A percentile compares a stretch with the other conserved stretches of the same genome.
These are phyloP conservation scores for Dictyostelium purpureum DNA, from an alignment of 78 protist genomes.

Conservation along the genomic window DNA sequence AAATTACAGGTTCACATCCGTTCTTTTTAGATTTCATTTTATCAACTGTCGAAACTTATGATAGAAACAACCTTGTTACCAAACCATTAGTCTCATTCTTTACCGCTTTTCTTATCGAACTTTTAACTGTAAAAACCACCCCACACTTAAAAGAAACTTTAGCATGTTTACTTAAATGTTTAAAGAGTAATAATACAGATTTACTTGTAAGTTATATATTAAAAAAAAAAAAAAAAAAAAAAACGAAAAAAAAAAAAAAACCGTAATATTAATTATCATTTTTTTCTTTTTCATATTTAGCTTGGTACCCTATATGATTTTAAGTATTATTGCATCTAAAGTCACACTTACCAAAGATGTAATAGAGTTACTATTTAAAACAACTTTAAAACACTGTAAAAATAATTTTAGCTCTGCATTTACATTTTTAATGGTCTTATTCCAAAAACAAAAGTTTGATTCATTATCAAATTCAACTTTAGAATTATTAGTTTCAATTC, in stretches of 20 bases:
- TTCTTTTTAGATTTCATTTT: constrained; percentile 36
- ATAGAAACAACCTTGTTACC: not conserved
- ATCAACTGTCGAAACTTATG: constrained; percentile 5
- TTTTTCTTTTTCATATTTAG: not conserved
- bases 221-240: not conserved
- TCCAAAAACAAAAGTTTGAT: constrained; percentile 51
- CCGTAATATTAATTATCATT: not conserved
- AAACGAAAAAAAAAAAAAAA: not conserved
- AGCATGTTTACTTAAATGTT: constrained; percentile 45
- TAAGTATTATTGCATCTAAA: constrained; percentile 34
- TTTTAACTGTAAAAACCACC: not conserved
- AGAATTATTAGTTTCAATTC: constrained; percentile 5
- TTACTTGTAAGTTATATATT: constrained; percentile 41
- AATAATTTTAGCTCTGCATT: constrained; percentile 16
- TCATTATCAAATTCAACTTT: constrained; percentile 11
- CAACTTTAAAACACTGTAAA: constrained; percentile 15
- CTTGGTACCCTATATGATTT: constrained; percentile 57
- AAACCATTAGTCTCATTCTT: constrained; percentile 46
- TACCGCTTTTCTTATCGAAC: constrained; percentile 41
- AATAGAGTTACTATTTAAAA: constrained; percentile 28
- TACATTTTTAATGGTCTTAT: constrained; percentile 51
- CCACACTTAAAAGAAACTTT: not conserved
- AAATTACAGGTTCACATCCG: not conserved
- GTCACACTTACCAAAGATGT: constrained; percentile 15
- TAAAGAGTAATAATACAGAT: constrained; percentile 33